phyloP scores from a whole-genome alignment of 1,284 basidiomycete genomes.

The Microbotryum silenes-acaulis region DNA sequence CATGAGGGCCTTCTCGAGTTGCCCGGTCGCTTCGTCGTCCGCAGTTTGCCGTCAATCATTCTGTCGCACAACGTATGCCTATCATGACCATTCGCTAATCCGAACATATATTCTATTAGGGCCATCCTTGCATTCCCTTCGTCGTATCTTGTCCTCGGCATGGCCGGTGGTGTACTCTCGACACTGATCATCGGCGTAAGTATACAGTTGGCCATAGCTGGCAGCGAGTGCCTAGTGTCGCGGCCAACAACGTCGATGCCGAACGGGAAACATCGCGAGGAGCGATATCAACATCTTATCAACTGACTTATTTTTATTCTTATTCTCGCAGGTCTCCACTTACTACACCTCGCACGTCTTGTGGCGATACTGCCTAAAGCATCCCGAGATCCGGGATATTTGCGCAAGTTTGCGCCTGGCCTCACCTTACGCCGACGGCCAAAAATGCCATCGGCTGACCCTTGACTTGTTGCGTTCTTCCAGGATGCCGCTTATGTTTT shows the following conservation, averaged over 20 bases:
- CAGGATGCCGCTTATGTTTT: slow-evolving; percentile 55
- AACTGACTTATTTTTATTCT: no score
- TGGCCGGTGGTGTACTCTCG: slow-evolving; percentile 49
- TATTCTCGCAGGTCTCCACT: slow-evolving; percentile 24
- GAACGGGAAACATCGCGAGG: no score
- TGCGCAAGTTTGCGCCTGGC: no score
- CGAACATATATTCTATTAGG: background rate
- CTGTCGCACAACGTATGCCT: background rate
- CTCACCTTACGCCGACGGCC: background rate
- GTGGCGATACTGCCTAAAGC: slow-evolving; percentile 54
- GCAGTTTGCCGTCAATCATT: background rate
- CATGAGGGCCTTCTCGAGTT: no score
- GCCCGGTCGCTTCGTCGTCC: background rate
- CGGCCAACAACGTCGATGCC: no score
- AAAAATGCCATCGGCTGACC: slow-evolving; percentile 2
- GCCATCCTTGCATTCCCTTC: slow-evolving; percentile 52
- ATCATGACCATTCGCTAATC: no score
- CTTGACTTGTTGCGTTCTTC: slow-evolving; percentile 3
- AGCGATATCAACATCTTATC: no score
- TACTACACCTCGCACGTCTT: slow-evolving; percentile 48
- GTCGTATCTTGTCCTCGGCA: slow-evolving; percentile 53
- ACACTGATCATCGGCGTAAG: slow-evolving; percentile 43
- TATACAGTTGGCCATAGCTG: background rate
- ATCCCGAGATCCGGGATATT: slow-evolving; percentile 47
- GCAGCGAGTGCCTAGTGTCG: no score